Base-by-base conservation (phyloP, 441 rosid genomes). In the Erysimum pusillum region DNA sequence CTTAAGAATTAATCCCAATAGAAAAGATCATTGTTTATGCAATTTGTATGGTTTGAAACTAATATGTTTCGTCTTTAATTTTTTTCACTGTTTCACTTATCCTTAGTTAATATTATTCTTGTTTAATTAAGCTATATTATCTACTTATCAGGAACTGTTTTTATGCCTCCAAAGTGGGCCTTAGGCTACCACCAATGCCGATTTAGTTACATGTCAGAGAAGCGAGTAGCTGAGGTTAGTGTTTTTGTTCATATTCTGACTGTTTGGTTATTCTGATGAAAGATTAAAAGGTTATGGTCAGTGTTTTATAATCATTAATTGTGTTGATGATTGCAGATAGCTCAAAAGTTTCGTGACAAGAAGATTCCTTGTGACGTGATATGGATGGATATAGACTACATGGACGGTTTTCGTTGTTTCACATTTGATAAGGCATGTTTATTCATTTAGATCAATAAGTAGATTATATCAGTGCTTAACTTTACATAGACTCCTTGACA, bases 341-440 rank as follows among this genome's bases (percentile, higher is more conserved):
- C 91, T 28, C 87, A 79, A 80, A 82, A 84, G 49, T 96, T 96
- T 79, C 87, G 98, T 56, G 86, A 93, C 79, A 96, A 93, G 84
- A 89, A 80, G 66, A 91, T 96, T 74, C 98, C 99, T 56, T 77
- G 93, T 81, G 99, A 96, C 75, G 98, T 87, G 67, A 84, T 96
- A 84, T 96, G 99, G 99, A 96, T 96, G 99, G 98, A 96, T 79
- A 96, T 96, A 75, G 99, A 93, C 78, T 96, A 96, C 85, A 96
- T 96, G 99, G 99, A 96, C 76, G 93, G 97, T n/a, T 96, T 93
- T 81, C 90, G 98, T 52, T 96, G 97, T 89, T 96, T 96, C 83
- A 96, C 99, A 75, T 90, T 93, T 65, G 91, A 93, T 82, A 78
- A 89, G 97, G 99, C 82, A 87, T 73, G 88, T 74, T 35, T 1